A percentile compares a stretch with the other conserved stretches of the same genome.
phyloP scores from a whole-genome alignment of 2,329 filamentous ascomycete species.

The Colletotrichum paranaense region DNA sequence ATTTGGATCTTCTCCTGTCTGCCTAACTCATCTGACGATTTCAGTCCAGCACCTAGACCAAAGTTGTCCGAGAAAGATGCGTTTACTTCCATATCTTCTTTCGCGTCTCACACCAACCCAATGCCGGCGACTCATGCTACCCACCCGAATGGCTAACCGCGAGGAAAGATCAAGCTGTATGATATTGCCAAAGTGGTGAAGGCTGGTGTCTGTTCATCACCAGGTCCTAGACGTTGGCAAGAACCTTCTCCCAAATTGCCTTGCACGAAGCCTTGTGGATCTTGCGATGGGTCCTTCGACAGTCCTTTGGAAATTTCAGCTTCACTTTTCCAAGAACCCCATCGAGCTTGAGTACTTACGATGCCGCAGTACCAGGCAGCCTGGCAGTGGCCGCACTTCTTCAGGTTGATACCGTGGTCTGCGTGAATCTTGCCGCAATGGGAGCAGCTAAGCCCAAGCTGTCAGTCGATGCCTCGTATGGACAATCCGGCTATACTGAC shows the following conservation, averaged over 20 bases:
- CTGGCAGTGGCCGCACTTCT: conserved; percentile 34
- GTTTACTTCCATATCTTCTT: too few relatives aligned
- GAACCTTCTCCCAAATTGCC: not conserved
- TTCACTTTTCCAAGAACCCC: not conserved
- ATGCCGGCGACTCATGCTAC: too few relatives aligned
- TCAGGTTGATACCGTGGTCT: conserved; percentile 27
- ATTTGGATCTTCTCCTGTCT: too few relatives aligned
- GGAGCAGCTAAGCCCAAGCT: conserved; percentile 36
- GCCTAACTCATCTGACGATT: too few relatives aligned
- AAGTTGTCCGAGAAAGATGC: too few relatives aligned
- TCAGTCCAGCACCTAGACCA: too few relatives aligned
- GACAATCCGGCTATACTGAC: not conserved
- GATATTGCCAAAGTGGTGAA: not conserved
- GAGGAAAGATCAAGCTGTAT: too few relatives aligned
- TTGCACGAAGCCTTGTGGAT: not conserved
- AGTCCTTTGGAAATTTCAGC: not conserved
- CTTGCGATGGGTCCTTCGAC: conserved; percentile 9
- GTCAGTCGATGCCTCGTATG: not conserved
- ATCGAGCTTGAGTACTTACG: conserved; percentile 1
- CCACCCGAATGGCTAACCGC: too few relatives aligned
- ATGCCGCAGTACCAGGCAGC: conserved; percentile 36
- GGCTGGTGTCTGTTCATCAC: not conserved
- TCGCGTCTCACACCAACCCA: too few relatives aligned
- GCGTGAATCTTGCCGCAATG: conserved; percentile 37
- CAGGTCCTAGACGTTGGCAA: not conserved